Evolutionary conservation across 805 yeast genomes (phyloP), one percentile per base, ranked within the genome.

Genomic region (Candida anglica): DNA sequence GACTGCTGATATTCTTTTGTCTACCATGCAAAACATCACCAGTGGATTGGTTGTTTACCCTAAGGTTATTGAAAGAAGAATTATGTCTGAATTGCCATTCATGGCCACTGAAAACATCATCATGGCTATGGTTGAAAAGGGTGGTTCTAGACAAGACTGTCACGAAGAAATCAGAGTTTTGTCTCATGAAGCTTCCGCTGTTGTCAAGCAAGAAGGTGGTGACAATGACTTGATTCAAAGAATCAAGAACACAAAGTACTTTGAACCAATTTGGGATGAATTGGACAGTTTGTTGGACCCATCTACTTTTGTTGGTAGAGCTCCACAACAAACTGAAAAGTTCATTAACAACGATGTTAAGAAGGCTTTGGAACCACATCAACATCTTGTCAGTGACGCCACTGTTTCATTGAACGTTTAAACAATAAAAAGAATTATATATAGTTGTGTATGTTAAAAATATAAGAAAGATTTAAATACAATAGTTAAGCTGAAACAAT

Each of bases 81-180:
- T 93, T 65, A 78, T 57, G 59, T 75, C 96, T 33, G 98, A 93
- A 67, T 74, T 93, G 56, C 98, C 98, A 49, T 93, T 93, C 75
- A 93, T 93, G 98, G 98, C 98, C 47, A 93, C 98, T 38, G 98
- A 93, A 70, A 93, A 93, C 68, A 77, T 93, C 62, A 93, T 93
- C 63, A 93, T 93, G 98, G 98, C 98, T 34, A 93, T 93, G 97
- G 98, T 93, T 38, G 95, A 88, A 66, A 82, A 83, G 60, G 98
- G 98, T 50, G 98, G 86, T 20, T 88, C 95, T 20, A 84, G 98
- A 76, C 98, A 93, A 73, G 96, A 91, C 38, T 91, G 96, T 56
- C 98, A 93, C 66, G 98, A 93, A 71, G 84, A 85, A 66, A 89
- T 93, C 66, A 81, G 98, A 66, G 98, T 93, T 19, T 74, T 93